Conservation (phyloP, 2,329 filamentous ascomycete genomes). For the Lizonia empirigonia region DNA sequence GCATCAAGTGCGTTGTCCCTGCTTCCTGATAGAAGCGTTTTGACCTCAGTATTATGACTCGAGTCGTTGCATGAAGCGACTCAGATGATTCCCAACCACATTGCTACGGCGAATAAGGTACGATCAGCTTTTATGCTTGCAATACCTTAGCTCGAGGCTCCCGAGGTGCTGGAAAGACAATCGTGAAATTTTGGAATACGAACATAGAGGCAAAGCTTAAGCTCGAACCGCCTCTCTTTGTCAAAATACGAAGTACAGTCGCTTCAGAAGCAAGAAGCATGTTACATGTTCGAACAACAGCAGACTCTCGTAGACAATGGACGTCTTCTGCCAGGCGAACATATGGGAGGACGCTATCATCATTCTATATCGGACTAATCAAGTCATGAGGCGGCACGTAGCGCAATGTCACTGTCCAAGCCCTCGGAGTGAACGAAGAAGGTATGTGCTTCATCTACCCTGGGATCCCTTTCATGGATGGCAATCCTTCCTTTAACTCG, state of each 20-base stretch:
- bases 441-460: slow-evolving; percentile 1
- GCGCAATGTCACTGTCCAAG: slow-evolving; percentile 4
- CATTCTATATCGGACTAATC: not conserved
- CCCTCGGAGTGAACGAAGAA: not conserved
- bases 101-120: not conserved
- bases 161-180: not conserved
- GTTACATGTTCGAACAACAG: not conserved
- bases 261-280: not conserved
- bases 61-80: not conserved
- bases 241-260: too few species aligned
- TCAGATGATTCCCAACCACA: not conserved
- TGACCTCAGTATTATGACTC: slow-evolving; percentile 1
- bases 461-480: not conserved
- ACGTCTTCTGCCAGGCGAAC: not conserved
- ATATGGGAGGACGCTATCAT: not conserved
- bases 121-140: not conserved
- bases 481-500: not conserved
- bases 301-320: not conserved
- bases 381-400: slow-evolving; percentile 11
- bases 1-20: not conserved
- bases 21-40: not conserved
- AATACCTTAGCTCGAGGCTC: not conserved
- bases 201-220: not conserved
- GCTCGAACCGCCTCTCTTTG: not conserved
- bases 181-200: not conserved